A percentile compares a stretch with the other conserved stretches of the same genome.
These are phyloP conservation scores for Macrocystidia cucumis DNA, from an alignment of 1,284 basidiomycete species.

Conservation along the genomic window DNA sequence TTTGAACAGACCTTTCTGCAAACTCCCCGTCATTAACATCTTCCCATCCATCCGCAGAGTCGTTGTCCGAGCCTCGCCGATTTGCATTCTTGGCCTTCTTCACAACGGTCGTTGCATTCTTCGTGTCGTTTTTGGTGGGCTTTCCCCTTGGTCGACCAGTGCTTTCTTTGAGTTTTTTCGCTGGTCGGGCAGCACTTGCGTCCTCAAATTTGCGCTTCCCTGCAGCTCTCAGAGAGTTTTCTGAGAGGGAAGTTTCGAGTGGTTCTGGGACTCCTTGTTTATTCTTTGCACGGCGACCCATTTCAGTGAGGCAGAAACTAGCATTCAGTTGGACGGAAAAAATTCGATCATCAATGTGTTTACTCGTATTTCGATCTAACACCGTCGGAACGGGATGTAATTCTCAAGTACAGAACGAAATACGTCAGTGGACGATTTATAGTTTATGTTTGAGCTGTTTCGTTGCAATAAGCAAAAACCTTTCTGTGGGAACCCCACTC, in stretches of 20 bases:
- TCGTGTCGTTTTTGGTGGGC: conserved; percentile 3
- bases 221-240: conserved; percentile 73
- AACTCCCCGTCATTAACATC: conserved; percentile 44
- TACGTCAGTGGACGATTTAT: too few species aligned
- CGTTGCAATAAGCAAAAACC: conserved; percentile 49
- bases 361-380: too few species aligned
- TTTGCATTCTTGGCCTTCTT: conserved; percentile 19
- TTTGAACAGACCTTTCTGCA: conserved; percentile 31
- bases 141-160: conserved; percentile 2
- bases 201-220: conserved; percentile 41
- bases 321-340: conserved; percentile 10
- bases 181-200: conserved; percentile 30
- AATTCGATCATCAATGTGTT: conserved; percentile 9
- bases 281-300: conserved; percentile 89
- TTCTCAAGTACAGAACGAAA: too few species aligned
- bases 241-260: conserved; percentile 36
- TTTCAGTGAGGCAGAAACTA: conserved; percentile 21
- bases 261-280: conserved; percentile 80
- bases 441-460: conserved; percentile 64
- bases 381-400: too few species aligned
- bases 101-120: conserved; percentile 10
- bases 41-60: conserved; percentile 53
- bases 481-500: conserved; percentile 43
- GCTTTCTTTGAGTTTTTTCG: conserved; percentile 50
- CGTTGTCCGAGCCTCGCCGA: conserved; percentile 22